Conservation (phyloP, 208 protist species). For the Crithidia bombi region DNA sequence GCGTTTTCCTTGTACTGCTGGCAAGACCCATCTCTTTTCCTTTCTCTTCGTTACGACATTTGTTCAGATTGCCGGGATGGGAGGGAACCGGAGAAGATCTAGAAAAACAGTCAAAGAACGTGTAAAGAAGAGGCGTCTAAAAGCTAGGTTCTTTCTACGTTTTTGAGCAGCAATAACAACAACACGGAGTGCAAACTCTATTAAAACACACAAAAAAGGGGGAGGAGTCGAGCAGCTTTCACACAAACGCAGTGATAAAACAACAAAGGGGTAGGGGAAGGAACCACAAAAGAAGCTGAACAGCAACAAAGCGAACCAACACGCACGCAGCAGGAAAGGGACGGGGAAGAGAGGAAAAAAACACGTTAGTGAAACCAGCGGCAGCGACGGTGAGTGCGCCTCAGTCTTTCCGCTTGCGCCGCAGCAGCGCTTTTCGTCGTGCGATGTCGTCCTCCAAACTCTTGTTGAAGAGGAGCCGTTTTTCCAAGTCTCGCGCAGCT, state of each 20-base stretch:
- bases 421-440: conserved; percentile 19
- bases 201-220: background rate
- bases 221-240: background rate
- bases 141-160: background rate
- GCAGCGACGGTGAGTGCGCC: no score
- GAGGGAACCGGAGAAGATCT: no score
- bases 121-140: no score
- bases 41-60: no score
- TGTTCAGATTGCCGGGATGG: no score
- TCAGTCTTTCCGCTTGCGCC: conserved; percentile 19
- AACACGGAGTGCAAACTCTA: background rate
- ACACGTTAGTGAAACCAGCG: background rate
- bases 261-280: background rate
- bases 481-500: conserved; percentile 40
- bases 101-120: no score
- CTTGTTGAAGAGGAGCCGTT: conserved; percentile 38
- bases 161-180: background rate
- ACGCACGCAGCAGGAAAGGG: background rate
- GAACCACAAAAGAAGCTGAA: background rate
- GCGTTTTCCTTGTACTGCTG: no score
- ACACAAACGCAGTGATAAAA: background rate
- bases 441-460: conserved; percentile 51
- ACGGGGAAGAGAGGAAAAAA: background rate
- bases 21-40: no score
- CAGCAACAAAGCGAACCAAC: background rate